Percentiles rank a stretch among this genome's conserved stretches.
Evolutionary conservation across 305 asterid species (phyloP).

Genomic region (Fraxinus latifolia): DNA sequence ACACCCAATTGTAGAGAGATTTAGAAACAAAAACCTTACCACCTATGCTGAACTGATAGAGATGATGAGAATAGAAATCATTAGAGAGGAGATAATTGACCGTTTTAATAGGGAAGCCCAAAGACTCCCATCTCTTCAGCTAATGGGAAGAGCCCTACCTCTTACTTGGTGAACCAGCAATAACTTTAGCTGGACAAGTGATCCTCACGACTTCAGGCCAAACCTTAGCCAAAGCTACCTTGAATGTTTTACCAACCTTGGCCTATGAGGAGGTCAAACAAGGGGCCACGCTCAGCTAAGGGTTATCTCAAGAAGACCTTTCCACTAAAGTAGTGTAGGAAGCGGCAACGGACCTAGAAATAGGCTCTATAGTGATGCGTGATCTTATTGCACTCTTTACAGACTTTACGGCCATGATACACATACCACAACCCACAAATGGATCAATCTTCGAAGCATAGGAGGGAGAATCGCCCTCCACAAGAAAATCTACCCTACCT

Average conservation of each 20-base stretch:
- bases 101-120: too few relatives aligned
- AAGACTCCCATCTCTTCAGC: neutral
- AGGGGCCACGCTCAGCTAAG: neutral
- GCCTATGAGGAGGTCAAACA: neutral
- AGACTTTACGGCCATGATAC: neutral
- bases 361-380: too few relatives aligned
- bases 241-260: neutral
- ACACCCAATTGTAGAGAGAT: too few relatives aligned
- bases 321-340: neutral
- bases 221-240: neutral
- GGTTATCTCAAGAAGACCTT: too few relatives aligned
- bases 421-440: neutral
- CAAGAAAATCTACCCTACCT: neutral
- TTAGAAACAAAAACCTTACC: too few relatives aligned
- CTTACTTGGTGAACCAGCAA: neutral
- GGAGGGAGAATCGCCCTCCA: neutral
- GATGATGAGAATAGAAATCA: too few relatives aligned
- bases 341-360: neutral
- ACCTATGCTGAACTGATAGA: too few relatives aligned
- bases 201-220: too few relatives aligned
- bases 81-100: too few relatives aligned
- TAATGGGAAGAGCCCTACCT: neutral
- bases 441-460: neutral
- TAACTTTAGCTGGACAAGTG: neutral
- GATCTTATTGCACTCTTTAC: neutral